Evolutionary conservation across 2,329 filamentous ascomycete genomes (phyloP), one percentile per base, ranked within the genome.

Genomic region (Cordyceps tenuipes): DNA sequence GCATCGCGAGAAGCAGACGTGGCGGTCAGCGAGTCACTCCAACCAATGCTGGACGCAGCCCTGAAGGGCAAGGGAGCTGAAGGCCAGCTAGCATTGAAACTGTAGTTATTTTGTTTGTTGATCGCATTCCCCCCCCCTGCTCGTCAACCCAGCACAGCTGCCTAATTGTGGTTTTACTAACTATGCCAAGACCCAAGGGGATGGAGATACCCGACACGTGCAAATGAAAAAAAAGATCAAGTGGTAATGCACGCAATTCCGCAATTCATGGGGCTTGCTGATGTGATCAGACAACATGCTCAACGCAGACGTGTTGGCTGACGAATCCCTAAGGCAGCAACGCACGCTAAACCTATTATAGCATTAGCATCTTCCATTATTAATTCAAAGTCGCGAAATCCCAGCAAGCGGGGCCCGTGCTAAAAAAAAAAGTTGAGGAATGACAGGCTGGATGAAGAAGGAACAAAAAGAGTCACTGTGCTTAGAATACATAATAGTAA

Each of bases 211-310:
- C 44, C 17, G 36, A 46, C 53, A 56, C 53, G 19, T 46, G 41
- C 12, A 23, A 34, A 46, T 46, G 17, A 12, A 2, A 7, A 4
- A 23, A 23, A 17, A 17, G 7, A 36, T 56, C 53, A 47, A n/a
- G 43, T 31, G n/a, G 26, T 29, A 26, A 47, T 56, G 53, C 17
- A 56, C 53, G 53, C 53, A 36, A 47, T 47, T 56, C 53, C 53
- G 53, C 53, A 36, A 47, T 47, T 56, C 53, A 55, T n/a, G 21
- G n/a, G 15, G 15, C 1, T 44, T 10, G 49, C 49, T 53, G 50
- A 53, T 39, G 34, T 43, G 50, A 53, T 53, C 50, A 41, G 50
- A 52, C 13, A 60, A 58, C n/a, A 59, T 46, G 51, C 43, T 48
- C 49, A 36, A 49, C 29, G 48, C 48, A 23, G 23, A 23, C 23